Conservation (phyloP, 768 basidiomycete species). For the Lyophyllum semitale region DNA sequence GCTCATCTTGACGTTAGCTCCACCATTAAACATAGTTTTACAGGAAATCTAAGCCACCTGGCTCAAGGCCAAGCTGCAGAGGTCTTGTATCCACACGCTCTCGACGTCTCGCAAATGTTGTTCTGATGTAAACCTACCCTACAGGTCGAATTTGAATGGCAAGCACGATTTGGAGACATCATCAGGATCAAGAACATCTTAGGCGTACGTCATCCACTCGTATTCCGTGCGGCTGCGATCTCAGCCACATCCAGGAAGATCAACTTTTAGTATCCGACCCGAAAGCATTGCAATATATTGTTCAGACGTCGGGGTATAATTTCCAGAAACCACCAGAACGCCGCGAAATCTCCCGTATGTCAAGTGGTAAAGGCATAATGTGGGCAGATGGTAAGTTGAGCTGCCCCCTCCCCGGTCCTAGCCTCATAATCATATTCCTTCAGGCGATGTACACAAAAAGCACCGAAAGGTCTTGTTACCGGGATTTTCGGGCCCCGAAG, state of each 20-base stretch:
- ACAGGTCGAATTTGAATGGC: constrained; percentile 47
- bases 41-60: no score
- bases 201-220: no score
- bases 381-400: constrained; percentile 41
- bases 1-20: background rate
- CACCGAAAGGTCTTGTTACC: no score
- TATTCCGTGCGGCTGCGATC: background rate
- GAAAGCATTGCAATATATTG: no score
- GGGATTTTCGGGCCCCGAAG: no score
- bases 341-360: constrained; percentile 32
- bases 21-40: background rate
- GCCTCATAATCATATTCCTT: constrained; percentile 22
- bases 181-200: constrained; percentile 31
- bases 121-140: background rate
- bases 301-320: no score
- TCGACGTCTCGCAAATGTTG: background rate
- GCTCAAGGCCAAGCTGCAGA: no score
- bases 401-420: background rate
- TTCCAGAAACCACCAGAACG: constrained; percentile 40
- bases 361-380: constrained; percentile 35
- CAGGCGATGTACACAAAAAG: no score
- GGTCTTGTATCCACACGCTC: background rate
- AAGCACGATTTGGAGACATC: no score
- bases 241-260: constrained; percentile 32
- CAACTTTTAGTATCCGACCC: no score